These are phyloP conservation scores for Cymbidium sinense DNA, from an alignment of 106 monocot species.

Conservation along the genomic window DNA sequence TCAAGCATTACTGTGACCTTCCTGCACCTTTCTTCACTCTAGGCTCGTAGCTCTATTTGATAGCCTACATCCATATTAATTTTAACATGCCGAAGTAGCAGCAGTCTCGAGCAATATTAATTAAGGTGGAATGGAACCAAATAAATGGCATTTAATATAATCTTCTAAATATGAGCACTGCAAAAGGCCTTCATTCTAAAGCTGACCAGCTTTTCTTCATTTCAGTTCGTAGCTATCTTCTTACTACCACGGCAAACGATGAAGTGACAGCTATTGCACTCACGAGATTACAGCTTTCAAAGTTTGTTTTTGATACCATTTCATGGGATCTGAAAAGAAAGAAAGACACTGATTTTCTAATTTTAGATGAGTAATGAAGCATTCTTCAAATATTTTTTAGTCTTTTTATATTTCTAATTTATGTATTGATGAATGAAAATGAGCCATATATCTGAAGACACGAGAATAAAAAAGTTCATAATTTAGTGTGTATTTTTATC, in stretches of 20 bases:
- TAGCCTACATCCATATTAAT: background rate
- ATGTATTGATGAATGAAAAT: too few relatives aligned
- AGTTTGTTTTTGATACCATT: background rate
- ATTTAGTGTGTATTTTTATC: too few relatives aligned
- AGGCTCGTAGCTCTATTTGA: constrained; percentile 2
- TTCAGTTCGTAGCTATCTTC: background rate
- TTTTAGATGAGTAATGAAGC: background rate
- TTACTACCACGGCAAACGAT: background rate
- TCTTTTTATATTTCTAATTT: too few relatives aligned
- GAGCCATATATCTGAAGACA: too few relatives aligned
- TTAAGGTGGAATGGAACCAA: background rate
- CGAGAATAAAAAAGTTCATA: too few relatives aligned
- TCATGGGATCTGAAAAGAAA: constrained; percentile 1
- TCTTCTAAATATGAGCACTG: constrained; percentile 4
- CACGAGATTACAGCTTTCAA: background rate
- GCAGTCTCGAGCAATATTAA: background rate
- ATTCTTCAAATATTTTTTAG: background rate
- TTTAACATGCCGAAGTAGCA: background rate
- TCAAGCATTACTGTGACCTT: background rate
- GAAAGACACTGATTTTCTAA: background rate
- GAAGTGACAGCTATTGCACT: background rate
- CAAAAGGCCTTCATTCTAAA: background rate
- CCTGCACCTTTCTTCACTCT: background rate
- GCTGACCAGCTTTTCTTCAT: background rate
- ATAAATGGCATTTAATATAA: constrained; percentile 2